These are phyloP conservation scores for Metschnikowia reukaufii DNA, from an alignment of 805 yeast species.

Conservation along the genomic window DNA sequence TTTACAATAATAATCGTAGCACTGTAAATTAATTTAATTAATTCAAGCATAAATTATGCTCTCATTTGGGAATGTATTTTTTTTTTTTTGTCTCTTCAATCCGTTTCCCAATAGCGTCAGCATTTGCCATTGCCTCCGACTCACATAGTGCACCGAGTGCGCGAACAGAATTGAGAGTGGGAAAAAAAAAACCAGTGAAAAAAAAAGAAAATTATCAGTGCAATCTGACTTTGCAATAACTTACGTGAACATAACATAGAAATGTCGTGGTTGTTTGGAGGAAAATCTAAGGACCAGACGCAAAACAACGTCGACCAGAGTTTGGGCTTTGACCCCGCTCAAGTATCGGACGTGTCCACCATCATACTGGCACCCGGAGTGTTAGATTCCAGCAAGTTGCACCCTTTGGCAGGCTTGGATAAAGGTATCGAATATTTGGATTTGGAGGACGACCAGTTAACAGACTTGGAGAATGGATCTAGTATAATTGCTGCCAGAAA, in stretches of 20 bases:
- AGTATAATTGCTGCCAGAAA: slow-evolving; percentile 95
- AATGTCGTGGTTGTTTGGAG: slow-evolving; percentile 56
- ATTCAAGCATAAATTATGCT: background rate
- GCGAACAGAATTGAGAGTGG: slow-evolving; percentile 4
- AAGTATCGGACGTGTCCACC: slow-evolving; percentile 61
- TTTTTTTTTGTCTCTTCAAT: no score
- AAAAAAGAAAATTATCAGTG: slow-evolving; percentile 3
- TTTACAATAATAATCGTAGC: background rate
- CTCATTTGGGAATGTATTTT: background rate
- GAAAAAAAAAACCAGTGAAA: slow-evolving; percentile 9
- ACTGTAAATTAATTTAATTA: background rate
- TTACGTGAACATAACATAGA: slow-evolving; percentile 5
- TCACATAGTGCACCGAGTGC: slow-evolving; percentile 1
- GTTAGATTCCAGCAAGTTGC: slow-evolving; percentile 71
- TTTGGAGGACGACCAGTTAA: slow-evolving; percentile 75
- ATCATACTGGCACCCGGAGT: slow-evolving; percentile 61
- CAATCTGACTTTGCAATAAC: slow-evolving; percentile 1
- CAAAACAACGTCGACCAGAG: slow-evolving; percentile 29
- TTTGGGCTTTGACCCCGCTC: slow-evolving; percentile 65
- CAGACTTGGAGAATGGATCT: slow-evolving; percentile 80
- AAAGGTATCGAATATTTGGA: slow-evolving; percentile 88
- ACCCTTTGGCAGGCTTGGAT: slow-evolving; percentile 91
- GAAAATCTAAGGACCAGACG: slow-evolving; percentile 21
- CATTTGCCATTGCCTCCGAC: background rate
- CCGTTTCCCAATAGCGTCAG: background rate